Evolutionary conservation across 805 yeast species (phyloP).

Genomic region (Candida namnaoensis): DNA sequence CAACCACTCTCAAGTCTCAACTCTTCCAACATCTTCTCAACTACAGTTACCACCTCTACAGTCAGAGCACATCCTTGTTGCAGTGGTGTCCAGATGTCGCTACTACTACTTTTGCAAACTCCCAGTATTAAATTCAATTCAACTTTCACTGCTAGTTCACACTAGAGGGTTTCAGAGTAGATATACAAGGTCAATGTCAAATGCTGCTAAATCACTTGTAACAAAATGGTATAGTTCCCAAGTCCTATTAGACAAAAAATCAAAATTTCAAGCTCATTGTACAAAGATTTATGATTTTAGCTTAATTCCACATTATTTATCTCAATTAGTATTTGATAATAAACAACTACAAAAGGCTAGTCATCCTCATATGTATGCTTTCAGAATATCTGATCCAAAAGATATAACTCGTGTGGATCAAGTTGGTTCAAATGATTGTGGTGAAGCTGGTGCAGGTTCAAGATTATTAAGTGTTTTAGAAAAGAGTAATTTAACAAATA

Average conservation of each 20-base stretch:
- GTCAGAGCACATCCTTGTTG: too few relatives aligned
- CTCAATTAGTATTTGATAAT: slow-evolving; percentile 32
- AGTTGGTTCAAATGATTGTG: slow-evolving; percentile 56
- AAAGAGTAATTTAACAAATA: slow-evolving; percentile 38
- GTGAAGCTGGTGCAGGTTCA: slow-evolving; percentile 70
- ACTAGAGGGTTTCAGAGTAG: too few relatives aligned
- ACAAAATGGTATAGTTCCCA: slow-evolving; percentile 32
- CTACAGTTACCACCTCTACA: too few relatives aligned
- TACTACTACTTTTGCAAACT: too few relatives aligned
- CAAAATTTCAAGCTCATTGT: slow-evolving; percentile 61
- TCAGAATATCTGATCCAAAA: slow-evolving; percentile 35
- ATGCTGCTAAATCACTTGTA: too few relatives aligned
- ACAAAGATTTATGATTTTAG: slow-evolving; percentile 26
- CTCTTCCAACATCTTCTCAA: too few relatives aligned
- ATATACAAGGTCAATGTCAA: too few relatives aligned
- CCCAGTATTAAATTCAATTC: too few relatives aligned
- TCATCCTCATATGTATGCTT: slow-evolving; percentile 70
- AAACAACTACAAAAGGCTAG: slow-evolving; percentile 48
- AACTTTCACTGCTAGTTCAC: too few relatives aligned
- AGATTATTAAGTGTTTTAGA: slow-evolving; percentile 47
- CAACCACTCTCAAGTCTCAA: too few relatives aligned
- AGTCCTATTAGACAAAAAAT: slow-evolving; percentile 39
- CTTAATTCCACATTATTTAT: slow-evolving; percentile 35
- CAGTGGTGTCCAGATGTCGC: too few relatives aligned
- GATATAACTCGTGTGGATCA: slow-evolving; percentile 26